phyloP scores from a whole-genome alignment of 1,284 basidiomycete species.

The Phellopilus nigrolimitatus region DNA sequence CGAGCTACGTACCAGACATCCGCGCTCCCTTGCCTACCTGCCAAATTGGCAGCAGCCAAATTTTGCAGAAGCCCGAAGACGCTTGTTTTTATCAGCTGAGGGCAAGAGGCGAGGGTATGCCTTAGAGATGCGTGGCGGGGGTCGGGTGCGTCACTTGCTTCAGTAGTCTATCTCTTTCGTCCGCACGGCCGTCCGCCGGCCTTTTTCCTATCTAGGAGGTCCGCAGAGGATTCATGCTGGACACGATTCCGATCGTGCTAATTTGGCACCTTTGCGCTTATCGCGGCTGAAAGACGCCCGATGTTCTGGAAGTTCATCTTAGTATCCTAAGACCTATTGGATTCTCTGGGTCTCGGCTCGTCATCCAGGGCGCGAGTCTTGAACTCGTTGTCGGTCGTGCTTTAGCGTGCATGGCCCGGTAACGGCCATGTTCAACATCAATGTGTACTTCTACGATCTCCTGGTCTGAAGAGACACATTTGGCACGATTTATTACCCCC shows the following conservation, averaged over 20 bases:
- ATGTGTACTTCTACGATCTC: no score
- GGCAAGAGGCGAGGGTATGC: background rate
- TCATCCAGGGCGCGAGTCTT: no score
- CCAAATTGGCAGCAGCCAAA: no score
- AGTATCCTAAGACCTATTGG: no score
- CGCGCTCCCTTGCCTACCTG: no score
- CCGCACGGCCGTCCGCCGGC: background rate
- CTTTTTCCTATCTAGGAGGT: background rate
- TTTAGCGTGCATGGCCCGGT: no score
- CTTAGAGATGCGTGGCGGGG: constrained; percentile 4
- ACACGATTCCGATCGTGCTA: background rate
- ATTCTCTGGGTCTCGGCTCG: no score
- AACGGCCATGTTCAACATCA: no score
- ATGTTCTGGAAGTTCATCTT: no score
- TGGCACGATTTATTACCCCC: no score
- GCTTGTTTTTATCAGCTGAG: background rate
- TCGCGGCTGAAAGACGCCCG: background rate
- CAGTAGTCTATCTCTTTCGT: background rate
- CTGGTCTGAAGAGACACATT: no score
- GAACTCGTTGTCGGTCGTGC: no score
- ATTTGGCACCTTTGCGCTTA: background rate
- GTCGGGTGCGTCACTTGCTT: background rate
- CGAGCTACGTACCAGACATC: background rate
- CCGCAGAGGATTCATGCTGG: background rate
- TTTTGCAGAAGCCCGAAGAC: background rate